Evolutionary conservation across 2,329 filamentous ascomycete species (phyloP).

Genomic region (Neonectria faginata): DNA sequence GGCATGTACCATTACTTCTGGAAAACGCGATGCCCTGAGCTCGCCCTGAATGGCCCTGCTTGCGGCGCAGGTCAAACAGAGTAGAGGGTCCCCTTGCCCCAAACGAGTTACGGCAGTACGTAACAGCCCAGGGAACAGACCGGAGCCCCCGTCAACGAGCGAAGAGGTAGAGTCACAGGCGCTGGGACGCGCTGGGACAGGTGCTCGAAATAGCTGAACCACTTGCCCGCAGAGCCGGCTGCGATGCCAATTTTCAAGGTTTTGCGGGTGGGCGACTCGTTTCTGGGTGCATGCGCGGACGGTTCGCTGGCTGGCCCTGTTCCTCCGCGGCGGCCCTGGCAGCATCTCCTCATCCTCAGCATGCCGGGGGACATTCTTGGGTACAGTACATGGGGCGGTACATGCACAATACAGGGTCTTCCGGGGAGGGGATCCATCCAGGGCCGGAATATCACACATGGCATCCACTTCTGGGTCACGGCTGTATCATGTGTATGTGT

Average conservation of each 20-base stretch:
- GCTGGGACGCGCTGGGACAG: background rate
- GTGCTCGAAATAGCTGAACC: slow-evolving; percentile 36
- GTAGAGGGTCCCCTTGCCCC: slow-evolving; percentile 37
- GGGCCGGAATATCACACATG: slow-evolving; percentile 24
- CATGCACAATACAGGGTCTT: slow-evolving; percentile 23
- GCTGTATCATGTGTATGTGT: slow-evolving; percentile 1
- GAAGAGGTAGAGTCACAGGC: slow-evolving; percentile 16
- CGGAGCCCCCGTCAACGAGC: slow-evolving; percentile 38
- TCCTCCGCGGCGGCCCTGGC: slow-evolving; percentile 9
- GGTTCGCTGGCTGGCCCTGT: slow-evolving; percentile 35
- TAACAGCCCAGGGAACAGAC: slow-evolving; percentile 44
- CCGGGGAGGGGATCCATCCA: slow-evolving; percentile 15
- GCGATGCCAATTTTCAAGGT: slow-evolving; percentile 25
- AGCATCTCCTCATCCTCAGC: slow-evolving; percentile 15
- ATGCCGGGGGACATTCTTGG: slow-evolving; percentile 33
- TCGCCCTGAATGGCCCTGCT: slow-evolving; percentile 25
- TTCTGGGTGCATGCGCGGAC: slow-evolving; percentile 24
- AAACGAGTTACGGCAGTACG: slow-evolving; percentile 36
- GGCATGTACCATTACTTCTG: slow-evolving; percentile 2
- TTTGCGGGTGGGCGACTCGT: slow-evolving; percentile 14
- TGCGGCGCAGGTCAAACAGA: slow-evolving; percentile 36
- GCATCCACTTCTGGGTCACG: slow-evolving; percentile 16
- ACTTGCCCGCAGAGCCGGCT: background rate
- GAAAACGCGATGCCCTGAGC: background rate
- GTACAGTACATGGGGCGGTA: slow-evolving; percentile 27